Evolutionary conservation across 352 stramenopile species (phyloP), one percentile per base, ranked within the genome.

Genomic region (Globisporangium nunn): DNA sequence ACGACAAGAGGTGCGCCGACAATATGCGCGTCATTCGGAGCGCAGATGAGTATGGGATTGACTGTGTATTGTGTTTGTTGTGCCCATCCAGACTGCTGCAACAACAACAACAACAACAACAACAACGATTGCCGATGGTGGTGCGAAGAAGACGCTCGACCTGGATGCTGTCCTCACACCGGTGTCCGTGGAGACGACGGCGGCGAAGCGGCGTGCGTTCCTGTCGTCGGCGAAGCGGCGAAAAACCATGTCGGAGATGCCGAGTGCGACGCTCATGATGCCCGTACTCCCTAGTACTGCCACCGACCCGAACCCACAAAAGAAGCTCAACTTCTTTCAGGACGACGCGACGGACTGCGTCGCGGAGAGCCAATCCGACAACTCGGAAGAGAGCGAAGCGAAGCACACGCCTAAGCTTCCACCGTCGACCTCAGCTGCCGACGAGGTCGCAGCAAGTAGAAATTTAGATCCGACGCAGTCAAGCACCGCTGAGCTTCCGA

Each of bases 291-390:
- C 23, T 23, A 23, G 23, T 23, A 7, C 35, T 17, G 11, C 50
- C 5, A 30, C 33, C 3, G 43, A 55, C 44, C 50, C 57, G 17
- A 53, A 58, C 12, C 51, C 50, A 15, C 57, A 62, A 37, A 62
- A 62, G 50, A 52, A 57, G 44, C 58, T 63, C 17, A 47, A 5
- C 2, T 63, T 63, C n/a, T 63, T 63, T 12, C 58, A 58, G 35
- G 58, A 63, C 52, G 54, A 35, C 23, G 23, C 59, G 33, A 77
- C 61, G 54, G 68, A 61, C 29, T 69, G 69, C 52, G 63, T 78
- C 23, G 60, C 59, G 0, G 70, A 79, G 49, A 79, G 70, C 33
- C 60, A 73, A 15, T 71, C 60, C 15, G 41, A 47, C 15, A 17
- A 47, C 41, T 47, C 41, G 15, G 41, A 47, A 40, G 35, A 40